Evolutionary conservation across 2,329 filamentous ascomycete genomes (phyloP), one percentile per base, ranked within the genome.

Genomic region (Diaporthe vexans): DNA sequence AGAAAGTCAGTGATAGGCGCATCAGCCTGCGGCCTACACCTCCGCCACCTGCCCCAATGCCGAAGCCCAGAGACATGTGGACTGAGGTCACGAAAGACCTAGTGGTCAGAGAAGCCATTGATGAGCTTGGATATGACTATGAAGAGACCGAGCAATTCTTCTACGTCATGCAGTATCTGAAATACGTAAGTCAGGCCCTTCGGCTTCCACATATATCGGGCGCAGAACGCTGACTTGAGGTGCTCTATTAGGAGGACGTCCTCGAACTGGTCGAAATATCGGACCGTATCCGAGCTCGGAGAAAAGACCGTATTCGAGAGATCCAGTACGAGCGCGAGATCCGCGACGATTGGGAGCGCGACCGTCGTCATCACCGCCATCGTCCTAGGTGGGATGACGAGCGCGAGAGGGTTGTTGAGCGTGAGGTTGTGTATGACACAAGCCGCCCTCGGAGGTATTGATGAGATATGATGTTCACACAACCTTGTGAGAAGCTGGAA

Each of bases 1-100:
- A 91, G 67, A 88, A 90, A 78, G 85, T 87, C 33, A 86, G 85
- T 24, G 91, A 92, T 76, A 85, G 85, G 76, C 86, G 82, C 76
- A 85, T 85, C 77, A 78, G 80, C 29, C 82, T 84, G 73, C 84
- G 83, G 37, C 82, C 80, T 76, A 82, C 76, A 67, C 81, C 77
- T 73, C 84, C 79, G 71, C 79, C 83, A 21, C 79, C 79, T 33
- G 81, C 82, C 9, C 74, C 74, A 3, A 46, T 65, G 52, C 74
- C 74, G 26, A 88, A 87, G 69, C 85, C 88, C 43, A 88, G 90
- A 73, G 91, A 93, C 75, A 94, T 97, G 86, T 98, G 96, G 96
- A 99, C 97, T 0, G 97, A 98, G 84, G 95, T 99, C 78, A 97
- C 96, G 59, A 98, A 97, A 84, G 95, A 98, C 78, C 85, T 98